These are phyloP conservation scores for Russula dissimulans DNA, from an alignment of 768 basidiomycete species.

Conservation along the genomic window DNA sequence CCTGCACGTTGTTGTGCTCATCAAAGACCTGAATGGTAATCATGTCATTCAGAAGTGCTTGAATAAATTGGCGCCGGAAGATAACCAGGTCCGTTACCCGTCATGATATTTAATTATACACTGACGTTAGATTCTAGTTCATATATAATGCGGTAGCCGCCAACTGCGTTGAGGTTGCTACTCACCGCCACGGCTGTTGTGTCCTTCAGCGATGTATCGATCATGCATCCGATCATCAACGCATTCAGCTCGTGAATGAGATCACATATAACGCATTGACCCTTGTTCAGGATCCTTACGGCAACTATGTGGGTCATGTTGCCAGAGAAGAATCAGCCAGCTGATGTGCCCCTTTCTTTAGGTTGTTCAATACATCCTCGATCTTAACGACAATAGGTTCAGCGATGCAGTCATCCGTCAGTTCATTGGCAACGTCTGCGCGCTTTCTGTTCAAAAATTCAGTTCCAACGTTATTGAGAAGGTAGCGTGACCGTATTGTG, in stretches of 20 bases:
- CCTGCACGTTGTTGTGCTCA: constrained; percentile 95
- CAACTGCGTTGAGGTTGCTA: constrained; percentile 98
- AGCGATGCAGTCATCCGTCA: constrained; percentile 96
- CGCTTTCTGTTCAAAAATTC: constrained; percentile 97
- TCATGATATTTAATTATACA: background rate
- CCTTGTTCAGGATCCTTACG: constrained; percentile 94
- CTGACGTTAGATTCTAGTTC: constrained; percentile 44
- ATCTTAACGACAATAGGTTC: constrained; percentile 97
- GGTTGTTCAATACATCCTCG: constrained; percentile 97
- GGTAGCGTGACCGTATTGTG: constrained; percentile 31
- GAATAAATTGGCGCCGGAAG: constrained; percentile 95
- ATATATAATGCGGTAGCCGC: constrained; percentile 99
- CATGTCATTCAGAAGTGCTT: constrained; percentile 99
- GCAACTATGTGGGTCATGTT: constrained; percentile 63
- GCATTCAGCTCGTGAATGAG: constrained; percentile 94
- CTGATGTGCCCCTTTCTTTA: constrained; percentile 24
- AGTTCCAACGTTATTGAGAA: constrained; percentile 99
- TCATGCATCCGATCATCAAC: constrained; percentile 92
- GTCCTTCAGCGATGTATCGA: constrained; percentile 97
- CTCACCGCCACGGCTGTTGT: constrained; percentile 96
- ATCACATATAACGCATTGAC: constrained; percentile 98
- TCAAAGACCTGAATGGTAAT: constrained; percentile 97
- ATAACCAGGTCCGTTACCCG: constrained; percentile 69
- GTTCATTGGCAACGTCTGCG: constrained; percentile 95
- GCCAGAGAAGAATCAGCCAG: background rate